Percentiles rank a stretch among this genome's conserved stretches.
phyloP scores from a whole-genome alignment of 306 rosid genomes.

The Cucurbita ficifolia region DNA sequence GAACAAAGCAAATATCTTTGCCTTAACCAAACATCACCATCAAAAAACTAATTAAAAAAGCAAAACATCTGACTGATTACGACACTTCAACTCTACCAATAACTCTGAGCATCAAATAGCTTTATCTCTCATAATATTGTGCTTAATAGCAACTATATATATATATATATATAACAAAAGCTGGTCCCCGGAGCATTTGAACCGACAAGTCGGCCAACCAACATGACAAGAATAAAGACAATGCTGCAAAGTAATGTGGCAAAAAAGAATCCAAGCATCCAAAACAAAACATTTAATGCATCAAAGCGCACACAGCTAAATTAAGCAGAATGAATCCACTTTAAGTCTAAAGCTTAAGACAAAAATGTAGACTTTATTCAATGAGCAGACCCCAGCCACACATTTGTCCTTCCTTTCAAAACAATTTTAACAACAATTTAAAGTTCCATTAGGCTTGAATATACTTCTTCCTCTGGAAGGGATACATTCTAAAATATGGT shows the following conservation, averaged over 20 bases:
- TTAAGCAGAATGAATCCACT: neutral
- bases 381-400: slow-evolving; percentile 5
- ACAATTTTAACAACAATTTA: neutral
- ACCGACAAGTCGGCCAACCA: slow-evolving; percentile 1
- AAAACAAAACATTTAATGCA: neutral
- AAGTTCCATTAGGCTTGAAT: neutral
- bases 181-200: neutral
- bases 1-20: neutral
- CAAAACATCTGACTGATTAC: neutral
- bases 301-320: neutral
- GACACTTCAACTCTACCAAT: slow-evolving; percentile 6
- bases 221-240: neutral
- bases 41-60: neutral
- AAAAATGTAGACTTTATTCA: neutral
- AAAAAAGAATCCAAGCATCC: neutral
- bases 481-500: neutral
- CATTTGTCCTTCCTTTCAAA: neutral
- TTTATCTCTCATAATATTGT: neutral
- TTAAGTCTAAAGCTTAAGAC: neutral
- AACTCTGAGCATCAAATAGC: neutral
- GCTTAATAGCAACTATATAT: neutral
- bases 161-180: neutral
- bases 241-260: neutral
- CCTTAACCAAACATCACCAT: neutral
- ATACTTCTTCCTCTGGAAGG: neutral